Base-by-base conservation (phyloP, 164 flowering plant genomes). In the Tetracentron sinense region DNA sequence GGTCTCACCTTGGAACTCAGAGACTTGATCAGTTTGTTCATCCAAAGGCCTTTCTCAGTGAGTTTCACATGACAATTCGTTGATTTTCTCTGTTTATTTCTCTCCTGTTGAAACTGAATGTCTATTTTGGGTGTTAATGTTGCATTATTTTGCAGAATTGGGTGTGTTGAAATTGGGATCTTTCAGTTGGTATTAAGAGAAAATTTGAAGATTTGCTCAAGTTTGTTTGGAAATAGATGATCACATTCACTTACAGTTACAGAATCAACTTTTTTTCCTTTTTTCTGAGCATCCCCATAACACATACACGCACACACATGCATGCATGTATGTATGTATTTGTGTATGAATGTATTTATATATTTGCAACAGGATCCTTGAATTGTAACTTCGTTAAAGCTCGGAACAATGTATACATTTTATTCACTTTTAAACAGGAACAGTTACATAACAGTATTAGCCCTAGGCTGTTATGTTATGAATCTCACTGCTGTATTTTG, bases 1-100 rank as follows among this genome's bases (percentile, higher is more conserved):
- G 97, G 94, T 44, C 67, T 90, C 61, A 86, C 94, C 11, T 64
- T 90, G 77, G 83, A 87, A 82, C 72, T 86, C 44, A 79, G 64
- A 55, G 92, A 90, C 58, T 68, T 87, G 61, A 11, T 82, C 62
- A 47, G 62, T 59, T 66, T 90, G 72, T 67, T 90, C 53, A 54
- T 71, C 76, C 81, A 79, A 63, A 84, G 84, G 62, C 89, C 90
- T 63, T 62, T 87, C 17, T 82, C 97, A 47, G 97, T 90, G 67
- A 81, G 16, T 54, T 54, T 61, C 3, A n/a, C n/a, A n/a, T 46
- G 3, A 49, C 54, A 26, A n/a, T 46, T 21, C 1, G 10, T 64
- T 44, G 47, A 27, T 21, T 19, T 44, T 25, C 6, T 30, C 8
- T 20, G 29, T 26, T 7, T 23, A 1, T 23, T 52, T 23, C 38